Evolutionary conservation across 2,329 filamentous ascomycete genomes (phyloP).

Genomic region (Arthrobotrys conoides): DNA sequence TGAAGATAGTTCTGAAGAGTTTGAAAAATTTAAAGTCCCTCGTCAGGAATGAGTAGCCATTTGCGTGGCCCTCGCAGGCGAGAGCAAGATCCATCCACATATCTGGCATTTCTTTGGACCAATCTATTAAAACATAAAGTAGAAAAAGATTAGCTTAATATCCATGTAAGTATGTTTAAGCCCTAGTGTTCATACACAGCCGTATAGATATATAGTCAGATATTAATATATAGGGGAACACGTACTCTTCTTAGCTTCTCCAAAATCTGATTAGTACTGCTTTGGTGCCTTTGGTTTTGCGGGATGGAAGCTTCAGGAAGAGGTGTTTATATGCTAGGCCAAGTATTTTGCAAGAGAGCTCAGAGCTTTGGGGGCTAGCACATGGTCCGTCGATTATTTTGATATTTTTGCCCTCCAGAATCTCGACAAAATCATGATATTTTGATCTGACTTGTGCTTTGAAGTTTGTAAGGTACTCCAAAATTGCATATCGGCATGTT

Average conservation of each 20-base stretch:
- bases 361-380: no score
- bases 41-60: conserved; percentile 10
- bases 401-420: not conserved
- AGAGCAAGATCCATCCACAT: not conserved
- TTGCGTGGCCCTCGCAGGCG: conserved; percentile 3
- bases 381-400: no score
- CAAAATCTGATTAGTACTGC: not conserved
- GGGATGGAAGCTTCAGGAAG: conserved; percentile 4
- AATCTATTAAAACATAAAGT: conserved; percentile 11
- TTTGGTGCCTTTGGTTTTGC: conserved; percentile 11
- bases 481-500: conserved; percentile 6
- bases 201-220: not conserved
- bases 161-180: conserved; percentile 7
- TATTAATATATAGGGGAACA: not conserved
- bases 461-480: conserved; percentile 10
- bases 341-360: no score
- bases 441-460: not conserved
- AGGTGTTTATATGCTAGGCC: conserved; percentile 2
- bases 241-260: not conserved
- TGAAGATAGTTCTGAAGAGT: not conserved
- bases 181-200: conserved; percentile 6
- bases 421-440: not conserved
- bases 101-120: not conserved
- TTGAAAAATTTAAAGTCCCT: conserved; percentile 3
- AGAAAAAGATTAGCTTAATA: conserved; percentile 12